Evolutionary conservation across 73 alveolate genomes (phyloP), one percentile per base, ranked within the genome.

Genomic region (Blepharisma stoltei): DNA sequence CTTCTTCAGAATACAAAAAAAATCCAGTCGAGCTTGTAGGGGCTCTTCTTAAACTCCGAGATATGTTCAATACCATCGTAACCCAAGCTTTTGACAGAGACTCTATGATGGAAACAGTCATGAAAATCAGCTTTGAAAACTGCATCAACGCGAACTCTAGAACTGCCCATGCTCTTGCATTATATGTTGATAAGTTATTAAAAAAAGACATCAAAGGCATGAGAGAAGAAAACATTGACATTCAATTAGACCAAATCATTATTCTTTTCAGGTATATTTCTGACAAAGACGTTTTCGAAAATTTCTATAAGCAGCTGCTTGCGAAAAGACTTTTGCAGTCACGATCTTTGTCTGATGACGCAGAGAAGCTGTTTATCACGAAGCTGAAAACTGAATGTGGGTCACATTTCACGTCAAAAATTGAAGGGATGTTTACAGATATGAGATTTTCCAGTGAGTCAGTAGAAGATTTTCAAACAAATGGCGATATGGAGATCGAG

Each of bases 381-480:
- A 89, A 89, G 71, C 69, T 89, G 48, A 89, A 89, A 78, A 81
- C 67, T 6, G 92, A 87, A 43, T 89, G 96, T 20, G 96, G 96
- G 21, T 81, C 75, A 27, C 71, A 70, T 38, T 89, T 73, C 38
- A 87, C 92, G 6, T 69, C 83, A n/a, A 89, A 89, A 49, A 71
- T 86, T 25, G 96, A 89, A 71, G 92, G 90, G 5, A 89, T 89
- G 96, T 68, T 89, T 60, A 89, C 77, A 41, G 96, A 89, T 78
- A 86, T 89, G 79, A 86, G 66, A 52, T 41, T 78, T 46, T 68
- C 92, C 6, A 77, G 69, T 48, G 93, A 86, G 9, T 47, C 77
- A 11, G 78, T 77, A 83, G 9, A 46, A 21, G 88, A 82, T 53
- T 89, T 81, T 80, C 83, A 71, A 6, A 68, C 50, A 7, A 38